These are phyloP conservation scores for Dendrocalamus latiflorus DNA, from an alignment of 202 grass and related monocot species.

Conservation along the genomic window DNA sequence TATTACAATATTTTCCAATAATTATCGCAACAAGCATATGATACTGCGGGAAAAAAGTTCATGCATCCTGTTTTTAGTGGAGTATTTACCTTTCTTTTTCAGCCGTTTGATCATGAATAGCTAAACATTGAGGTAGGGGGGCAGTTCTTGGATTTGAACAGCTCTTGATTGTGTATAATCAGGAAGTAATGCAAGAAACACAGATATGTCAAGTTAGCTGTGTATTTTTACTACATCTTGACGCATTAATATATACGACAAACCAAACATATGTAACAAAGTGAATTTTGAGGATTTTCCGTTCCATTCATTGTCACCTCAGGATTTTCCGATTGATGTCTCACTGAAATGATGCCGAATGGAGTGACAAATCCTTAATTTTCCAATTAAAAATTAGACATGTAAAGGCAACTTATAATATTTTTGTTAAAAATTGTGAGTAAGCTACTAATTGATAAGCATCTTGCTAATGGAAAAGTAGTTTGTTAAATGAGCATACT, in stretches of 20 bases:
- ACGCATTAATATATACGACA: too few species aligned
- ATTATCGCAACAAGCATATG: not conserved
- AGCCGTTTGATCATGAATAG: not conserved
- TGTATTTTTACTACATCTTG: too few species aligned
- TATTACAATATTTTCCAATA: not conserved
- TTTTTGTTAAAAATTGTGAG: not conserved
- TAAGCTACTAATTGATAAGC: not conserved
- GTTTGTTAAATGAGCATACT: not conserved
- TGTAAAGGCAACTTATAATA: too few species aligned
- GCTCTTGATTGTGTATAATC: not conserved
- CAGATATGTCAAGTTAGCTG: not conserved
- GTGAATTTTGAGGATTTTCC: too few species aligned
- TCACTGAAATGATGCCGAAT: too few species aligned
- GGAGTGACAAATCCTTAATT: not conserved
- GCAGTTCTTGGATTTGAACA: too few species aligned
- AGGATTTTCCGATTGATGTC: too few species aligned
- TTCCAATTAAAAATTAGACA: not conserved
- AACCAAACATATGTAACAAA: too few species aligned
- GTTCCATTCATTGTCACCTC: too few species aligned
- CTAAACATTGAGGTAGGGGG: not conserved
- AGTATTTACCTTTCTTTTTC: not conserved
- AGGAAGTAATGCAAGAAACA: not conserved
- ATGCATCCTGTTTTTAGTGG: not conserved
- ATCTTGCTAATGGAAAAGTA: not conserved
- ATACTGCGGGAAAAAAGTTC: not conserved